These are phyloP conservation scores for Cyberlindnera veronae DNA, from an alignment of 805 yeast genomes.

Conservation along the genomic window DNA sequence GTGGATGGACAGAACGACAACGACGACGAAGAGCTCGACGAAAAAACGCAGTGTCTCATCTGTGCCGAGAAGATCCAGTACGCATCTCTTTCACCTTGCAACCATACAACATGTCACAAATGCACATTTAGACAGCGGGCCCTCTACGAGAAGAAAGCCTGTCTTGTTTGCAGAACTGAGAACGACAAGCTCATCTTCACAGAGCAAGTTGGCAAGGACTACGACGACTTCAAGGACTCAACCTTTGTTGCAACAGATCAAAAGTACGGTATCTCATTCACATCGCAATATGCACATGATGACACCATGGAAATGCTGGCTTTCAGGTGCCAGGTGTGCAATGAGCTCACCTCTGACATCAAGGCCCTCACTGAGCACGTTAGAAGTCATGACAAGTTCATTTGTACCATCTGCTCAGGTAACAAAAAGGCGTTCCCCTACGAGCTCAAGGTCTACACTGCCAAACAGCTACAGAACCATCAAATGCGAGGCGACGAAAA, in stretches of 20 bases:
- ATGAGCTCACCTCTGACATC: conserved; percentile 42
- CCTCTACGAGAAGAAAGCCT: conserved; percentile 64
- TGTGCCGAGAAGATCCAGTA: conserved; percentile 73
- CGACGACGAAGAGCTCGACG: conserved; percentile 36
- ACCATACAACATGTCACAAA: conserved; percentile 76
- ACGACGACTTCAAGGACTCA: conserved; percentile 34
- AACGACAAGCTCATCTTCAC: conserved; percentile 56
- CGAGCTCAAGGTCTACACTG: conserved; percentile 63
- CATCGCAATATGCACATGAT: conserved; percentile 44
- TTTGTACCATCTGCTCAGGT: conserved; percentile 76
- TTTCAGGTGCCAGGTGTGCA: conserved; percentile 46
- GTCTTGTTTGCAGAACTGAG: conserved; percentile 83
- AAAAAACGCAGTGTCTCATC: conserved; percentile 61
- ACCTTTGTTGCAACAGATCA: conserved; percentile 35
- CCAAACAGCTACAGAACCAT: conserved; percentile 64
- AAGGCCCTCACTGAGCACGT: conserved; percentile 64
- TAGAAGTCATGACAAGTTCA: conserved; percentile 57
- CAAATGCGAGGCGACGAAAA: conserved; percentile 66
- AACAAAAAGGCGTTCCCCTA: conserved; percentile 72
- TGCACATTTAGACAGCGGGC: conserved; percentile 86
- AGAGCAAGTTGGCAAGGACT: conserved; percentile 38
- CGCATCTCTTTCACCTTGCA: conserved; percentile 76
- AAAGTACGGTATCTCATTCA: conserved; percentile 56
- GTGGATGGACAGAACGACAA: conserved; percentile 4
- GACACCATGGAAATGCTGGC: conserved; percentile 51